These are phyloP conservation scores for Zygoascus tannicola DNA, from an alignment of 805 yeast species.

Conservation along the genomic window DNA sequence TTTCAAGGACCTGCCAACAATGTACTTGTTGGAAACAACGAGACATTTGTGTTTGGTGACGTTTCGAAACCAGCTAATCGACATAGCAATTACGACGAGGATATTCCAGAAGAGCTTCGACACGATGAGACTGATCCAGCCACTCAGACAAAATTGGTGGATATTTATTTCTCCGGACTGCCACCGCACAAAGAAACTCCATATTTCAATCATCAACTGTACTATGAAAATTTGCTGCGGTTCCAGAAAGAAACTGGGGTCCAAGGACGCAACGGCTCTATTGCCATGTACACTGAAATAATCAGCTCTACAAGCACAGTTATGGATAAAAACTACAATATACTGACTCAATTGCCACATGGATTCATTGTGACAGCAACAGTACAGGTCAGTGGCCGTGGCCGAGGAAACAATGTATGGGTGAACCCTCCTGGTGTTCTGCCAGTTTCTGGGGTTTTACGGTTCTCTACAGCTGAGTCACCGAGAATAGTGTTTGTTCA, in stretches of 20 bases:
- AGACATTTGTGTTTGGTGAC: constrained; percentile 36
- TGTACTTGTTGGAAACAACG: constrained; percentile 43
- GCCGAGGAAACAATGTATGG: constrained; percentile 94
- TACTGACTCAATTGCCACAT: constrained; percentile 53
- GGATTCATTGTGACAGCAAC: constrained; percentile 66
- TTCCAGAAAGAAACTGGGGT: constrained; percentile 19
- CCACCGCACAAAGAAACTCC: constrained; percentile 58
- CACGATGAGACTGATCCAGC: constrained; percentile 25
- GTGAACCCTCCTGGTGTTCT: constrained; percentile 87
- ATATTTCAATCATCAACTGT: constrained; percentile 55
- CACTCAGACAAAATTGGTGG: constrained; percentile 46
- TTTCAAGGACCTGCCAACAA: constrained; percentile 27
- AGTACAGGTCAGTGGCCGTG: constrained; percentile 82
- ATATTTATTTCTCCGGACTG: constrained; percentile 34
- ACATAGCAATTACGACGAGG: background rate
- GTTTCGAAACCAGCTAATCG: background rate
- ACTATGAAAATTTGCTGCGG: constrained; percentile 38
- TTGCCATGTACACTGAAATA: constrained; percentile 73
- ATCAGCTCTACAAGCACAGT: constrained; percentile 79
- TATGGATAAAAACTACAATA: constrained; percentile 58
- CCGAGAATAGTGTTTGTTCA: constrained; percentile 67
- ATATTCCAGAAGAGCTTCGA: constrained; percentile 5
- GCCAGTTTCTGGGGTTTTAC: constrained; percentile 66
- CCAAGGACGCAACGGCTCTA: constrained; percentile 42
- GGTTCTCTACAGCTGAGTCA: constrained; percentile 38